A percentile compares a stretch with the other conserved stretches of the same genome.
Conservation (phyloP, 2,329 filamentous ascomycete genomes). For the Drechslerella dactyloides region DNA sequence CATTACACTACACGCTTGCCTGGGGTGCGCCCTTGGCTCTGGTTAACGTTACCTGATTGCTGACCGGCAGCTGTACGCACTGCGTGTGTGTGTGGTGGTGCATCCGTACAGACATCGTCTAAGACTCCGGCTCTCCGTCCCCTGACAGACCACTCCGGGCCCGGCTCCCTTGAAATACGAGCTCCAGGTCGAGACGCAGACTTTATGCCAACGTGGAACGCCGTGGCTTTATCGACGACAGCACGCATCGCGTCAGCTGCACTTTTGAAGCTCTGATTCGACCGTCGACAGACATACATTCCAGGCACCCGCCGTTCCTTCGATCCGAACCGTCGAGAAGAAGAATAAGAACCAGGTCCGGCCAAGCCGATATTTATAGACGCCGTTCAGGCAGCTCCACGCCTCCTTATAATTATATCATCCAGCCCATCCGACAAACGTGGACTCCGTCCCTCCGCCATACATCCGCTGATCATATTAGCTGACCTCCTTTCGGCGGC, state of each 20-base stretch:
- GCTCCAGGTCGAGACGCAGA: slow-evolving; percentile 46
- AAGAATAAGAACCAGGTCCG: no score
- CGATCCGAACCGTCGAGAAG: not conserved
- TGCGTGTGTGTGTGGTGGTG: no score
- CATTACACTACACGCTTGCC: not conserved
- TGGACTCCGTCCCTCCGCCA: no score
- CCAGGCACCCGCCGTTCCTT: slow-evolving; percentile 23
- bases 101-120: not conserved
- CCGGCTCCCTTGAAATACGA: slow-evolving; percentile 34
- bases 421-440: no score
- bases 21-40: not conserved
- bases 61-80: no score
- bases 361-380: not conserved
- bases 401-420: not conserved
- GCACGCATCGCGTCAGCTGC: slow-evolving; percentile 32
- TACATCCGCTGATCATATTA: not conserved
- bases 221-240: slow-evolving; percentile 32
- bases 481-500: slow-evolving; percentile 18
- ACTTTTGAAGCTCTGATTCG: slow-evolving; percentile 33
- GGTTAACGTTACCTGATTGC: not conserved
- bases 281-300: slow-evolving; percentile 5
- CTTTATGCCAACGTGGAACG: slow-evolving; percentile 39
- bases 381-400: not conserved
- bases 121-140: slow-evolving; percentile 4
- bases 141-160: slow-evolving; percentile 35